These are phyloP conservation scores for Suillus alpinus DNA, from an alignment of 768 basidiomycete genomes.

Conservation along the genomic window DNA sequence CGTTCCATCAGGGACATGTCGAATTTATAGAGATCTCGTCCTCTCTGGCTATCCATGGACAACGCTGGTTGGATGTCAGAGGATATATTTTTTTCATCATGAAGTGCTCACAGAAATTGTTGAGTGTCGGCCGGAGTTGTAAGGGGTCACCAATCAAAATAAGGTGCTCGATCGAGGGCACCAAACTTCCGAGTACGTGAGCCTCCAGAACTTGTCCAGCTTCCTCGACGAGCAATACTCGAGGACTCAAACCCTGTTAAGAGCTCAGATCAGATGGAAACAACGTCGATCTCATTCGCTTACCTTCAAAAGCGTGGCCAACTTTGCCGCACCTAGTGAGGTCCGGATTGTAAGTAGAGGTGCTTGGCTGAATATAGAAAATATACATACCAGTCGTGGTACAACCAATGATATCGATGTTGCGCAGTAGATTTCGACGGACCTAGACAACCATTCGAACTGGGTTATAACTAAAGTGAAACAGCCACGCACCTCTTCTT, in stretches of 20 bases:
- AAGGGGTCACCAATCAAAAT: constrained; percentile 81
- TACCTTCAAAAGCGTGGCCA: constrained; percentile 56
- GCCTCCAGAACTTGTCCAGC: constrained; percentile 83
- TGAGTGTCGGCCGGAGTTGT: constrained; percentile 68
- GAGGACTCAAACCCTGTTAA: constrained; percentile 54
- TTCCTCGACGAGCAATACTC: constrained; percentile 71
- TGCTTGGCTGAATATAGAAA: not conserved
- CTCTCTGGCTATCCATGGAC: constrained; percentile 65
- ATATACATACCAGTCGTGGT: constrained; percentile 64
- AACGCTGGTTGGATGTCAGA: constrained; percentile 41
- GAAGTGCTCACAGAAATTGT: constrained; percentile 52
- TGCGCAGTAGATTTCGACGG: constrained; percentile 50
- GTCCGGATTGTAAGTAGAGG: not conserved
- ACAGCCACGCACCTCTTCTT: constrained; percentile 47
- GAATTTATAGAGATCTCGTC: constrained; percentile 55
- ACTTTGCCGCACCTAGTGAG: constrained; percentile 62
- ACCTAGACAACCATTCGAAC: constrained; percentile 34
- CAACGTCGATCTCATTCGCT: constrained; percentile 2
- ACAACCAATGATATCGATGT: constrained; percentile 66
- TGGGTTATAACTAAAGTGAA: not conserved
- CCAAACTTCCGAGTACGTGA: constrained; percentile 64
- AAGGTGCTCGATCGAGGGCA: constrained; percentile 65
- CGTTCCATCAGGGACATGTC: constrained; percentile 80
- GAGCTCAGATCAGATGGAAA: not conserved
- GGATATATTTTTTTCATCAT: not conserved